Evolutionary conservation across 2,329 filamentous ascomycete genomes (phyloP).

Genomic region (Trichoderma lentiforme): DNA sequence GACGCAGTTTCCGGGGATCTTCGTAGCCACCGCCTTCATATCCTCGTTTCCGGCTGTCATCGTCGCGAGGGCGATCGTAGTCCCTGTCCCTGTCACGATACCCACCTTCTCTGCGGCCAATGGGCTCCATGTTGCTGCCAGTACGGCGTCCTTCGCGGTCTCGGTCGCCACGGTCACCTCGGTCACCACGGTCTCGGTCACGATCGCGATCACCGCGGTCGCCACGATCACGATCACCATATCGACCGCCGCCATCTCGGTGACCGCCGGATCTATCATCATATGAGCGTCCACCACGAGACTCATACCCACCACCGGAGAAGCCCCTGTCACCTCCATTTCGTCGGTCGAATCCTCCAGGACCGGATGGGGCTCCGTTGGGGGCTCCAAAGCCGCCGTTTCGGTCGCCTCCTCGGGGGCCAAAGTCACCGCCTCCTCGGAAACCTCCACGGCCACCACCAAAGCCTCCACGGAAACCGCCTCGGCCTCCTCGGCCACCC

Average conservation of each 20-base stretch:
- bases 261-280: conserved; percentile 56
- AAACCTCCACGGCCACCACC: conserved; percentile 27
- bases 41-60: conserved; percentile 62
- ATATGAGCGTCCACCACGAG: conserved; percentile 55
- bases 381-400: conserved; percentile 54
- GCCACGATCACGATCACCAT: conserved; percentile 41
- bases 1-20: conserved; percentile 66
- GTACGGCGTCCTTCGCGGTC: conserved; percentile 45
- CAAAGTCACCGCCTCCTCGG: conserved; percentile 41
- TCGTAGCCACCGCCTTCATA: conserved; percentile 80
- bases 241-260: conserved; percentile 44
- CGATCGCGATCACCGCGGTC: conserved; percentile 43
- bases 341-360: conserved; percentile 48
- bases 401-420: conserved; percentile 35
- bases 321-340: conserved; percentile 43
- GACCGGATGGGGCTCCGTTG: conserved; percentile 59
- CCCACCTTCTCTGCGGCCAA: conserved; percentile 63
- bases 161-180: neutral
- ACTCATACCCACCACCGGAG: conserved; percentile 52
- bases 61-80: conserved; percentile 55
- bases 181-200: conserved; percentile 37
- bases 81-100: conserved; percentile 45
- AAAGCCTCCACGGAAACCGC: conserved; percentile 49
- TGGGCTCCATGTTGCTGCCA: conserved; percentile 81
- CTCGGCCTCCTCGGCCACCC: conserved; percentile 48